Evolutionary conservation across 2,329 filamentous ascomycete genomes (phyloP).

Genomic region (Zasmidium citrigriseum): DNA sequence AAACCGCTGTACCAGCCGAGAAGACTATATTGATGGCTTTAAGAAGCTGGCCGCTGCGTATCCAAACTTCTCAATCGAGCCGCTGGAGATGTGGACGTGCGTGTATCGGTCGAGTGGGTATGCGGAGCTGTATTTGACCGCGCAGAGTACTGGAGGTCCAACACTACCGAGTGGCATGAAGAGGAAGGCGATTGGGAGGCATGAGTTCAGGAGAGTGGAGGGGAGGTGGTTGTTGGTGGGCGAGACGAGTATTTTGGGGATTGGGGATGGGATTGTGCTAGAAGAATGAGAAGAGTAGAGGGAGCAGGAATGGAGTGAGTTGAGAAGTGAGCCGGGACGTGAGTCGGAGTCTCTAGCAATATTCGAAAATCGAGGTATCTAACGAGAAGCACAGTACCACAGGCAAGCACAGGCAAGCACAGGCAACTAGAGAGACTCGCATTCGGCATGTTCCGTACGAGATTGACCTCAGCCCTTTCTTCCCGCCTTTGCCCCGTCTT

Average conservation of each 20-base stretch:
- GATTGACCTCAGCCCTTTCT: no score
- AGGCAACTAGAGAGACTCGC: no score
- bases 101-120: neutral
- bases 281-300: no score
- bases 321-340: no score
- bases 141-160: neutral
- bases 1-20: neutral
- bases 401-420: no score
- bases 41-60: neutral
- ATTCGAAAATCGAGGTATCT: no score
- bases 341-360: no score
- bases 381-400: no score
- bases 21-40: neutral
- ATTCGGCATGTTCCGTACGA: no score
- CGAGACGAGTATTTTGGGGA: neutral
- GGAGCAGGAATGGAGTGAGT: no score
- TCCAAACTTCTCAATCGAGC: neutral
- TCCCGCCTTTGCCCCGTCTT: no score
- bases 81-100: neutral
- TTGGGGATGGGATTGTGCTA: neutral
- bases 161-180: neutral
- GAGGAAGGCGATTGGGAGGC: neutral
- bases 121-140: neutral
- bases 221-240: neutral
- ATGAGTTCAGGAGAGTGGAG: neutral